These are phyloP conservation scores for Globisporangium spiculum DNA, from an alignment of 352 stramenopile genomes.

Conservation along the genomic window DNA sequence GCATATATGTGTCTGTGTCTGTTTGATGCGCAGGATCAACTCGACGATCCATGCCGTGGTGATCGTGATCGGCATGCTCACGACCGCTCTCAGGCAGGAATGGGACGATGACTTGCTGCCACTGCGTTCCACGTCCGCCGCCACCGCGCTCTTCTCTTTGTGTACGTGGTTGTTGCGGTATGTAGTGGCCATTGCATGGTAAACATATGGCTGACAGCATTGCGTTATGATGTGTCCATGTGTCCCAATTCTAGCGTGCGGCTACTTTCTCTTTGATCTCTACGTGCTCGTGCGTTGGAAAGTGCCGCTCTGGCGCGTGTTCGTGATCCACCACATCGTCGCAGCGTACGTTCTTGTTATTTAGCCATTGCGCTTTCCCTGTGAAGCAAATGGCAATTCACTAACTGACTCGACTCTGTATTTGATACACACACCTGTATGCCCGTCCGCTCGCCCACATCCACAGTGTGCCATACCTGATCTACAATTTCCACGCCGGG, in stretches of 20 bases:
- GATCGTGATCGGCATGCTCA: constrained; percentile 63
- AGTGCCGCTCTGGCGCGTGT: constrained; percentile 76
- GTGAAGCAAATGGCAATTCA: too few species aligned
- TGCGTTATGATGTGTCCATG: not conserved
- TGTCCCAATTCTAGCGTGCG: constrained; percentile 38
- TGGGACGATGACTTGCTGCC: constrained; percentile 69
- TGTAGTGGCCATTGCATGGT: not conserved
- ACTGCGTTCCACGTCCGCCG: constrained; percentile 42
- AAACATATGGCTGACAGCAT: not conserved
- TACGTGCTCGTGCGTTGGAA: constrained; percentile 69
- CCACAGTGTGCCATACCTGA: constrained; percentile 68
- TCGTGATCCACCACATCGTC: constrained; percentile 78
- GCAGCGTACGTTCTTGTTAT: constrained; percentile 39
- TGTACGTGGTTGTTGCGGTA: constrained; percentile 41
- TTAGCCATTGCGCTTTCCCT: too few species aligned
- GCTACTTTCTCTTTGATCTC: constrained; percentile 83
- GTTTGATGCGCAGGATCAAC: constrained; percentile 49
- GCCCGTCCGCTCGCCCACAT: not conserved
- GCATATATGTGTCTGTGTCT: not conserved
- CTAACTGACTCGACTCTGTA: too few species aligned
- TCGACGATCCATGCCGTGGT: constrained; percentile 74
- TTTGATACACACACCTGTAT: too few species aligned
- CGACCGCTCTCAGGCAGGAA: constrained; percentile 51
- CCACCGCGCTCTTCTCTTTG: constrained; percentile 70
- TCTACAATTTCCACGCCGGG: constrained; percentile 76